A percentile compares a stretch with the other conserved stretches of the same genome.
These are phyloP conservation scores for Favolaschia claudopus DNA, from an alignment of 768 basidiomycete species.

Conservation along the genomic window DNA sequence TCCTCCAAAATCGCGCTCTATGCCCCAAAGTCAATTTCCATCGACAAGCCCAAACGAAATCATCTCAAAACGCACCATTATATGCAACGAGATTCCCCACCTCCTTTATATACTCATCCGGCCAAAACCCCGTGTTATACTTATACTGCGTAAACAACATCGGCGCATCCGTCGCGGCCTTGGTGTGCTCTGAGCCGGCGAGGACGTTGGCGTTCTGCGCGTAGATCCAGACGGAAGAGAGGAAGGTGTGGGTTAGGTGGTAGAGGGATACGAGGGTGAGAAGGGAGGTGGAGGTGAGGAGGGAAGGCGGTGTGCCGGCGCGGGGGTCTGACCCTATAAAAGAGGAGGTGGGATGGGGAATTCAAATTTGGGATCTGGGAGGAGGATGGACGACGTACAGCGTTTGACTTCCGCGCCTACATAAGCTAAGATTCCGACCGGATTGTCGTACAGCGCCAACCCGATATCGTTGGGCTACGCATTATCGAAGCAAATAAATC, in stretches of 20 bases:
- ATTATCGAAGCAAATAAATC: background rate
- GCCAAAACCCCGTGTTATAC: slow-evolving; percentile 8
- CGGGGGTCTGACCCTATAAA: slow-evolving; percentile 15
- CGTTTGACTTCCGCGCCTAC: slow-evolving; percentile 30
- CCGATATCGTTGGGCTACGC: slow-evolving; percentile 30
- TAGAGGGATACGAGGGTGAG: slow-evolving; percentile 32
- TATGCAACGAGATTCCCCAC: slow-evolving; percentile 2
- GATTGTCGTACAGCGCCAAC: slow-evolving; percentile 31
- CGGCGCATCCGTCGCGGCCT: slow-evolving; percentile 6
- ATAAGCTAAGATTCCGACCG: slow-evolving; percentile 32
- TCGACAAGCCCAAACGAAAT: background rate
- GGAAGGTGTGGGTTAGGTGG: slow-evolving; percentile 29
- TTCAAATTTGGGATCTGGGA: background rate
- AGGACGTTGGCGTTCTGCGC: slow-evolving; percentile 8
- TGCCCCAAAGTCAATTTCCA: background rate
- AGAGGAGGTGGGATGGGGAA: background rate
- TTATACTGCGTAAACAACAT: slow-evolving; percentile 1
- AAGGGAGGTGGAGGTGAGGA: slow-evolving; percentile 12
- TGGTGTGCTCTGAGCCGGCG: background rate
- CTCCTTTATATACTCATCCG: slow-evolving; percentile 1
- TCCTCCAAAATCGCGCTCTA: slow-evolving; percentile 8
- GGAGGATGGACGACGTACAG: slow-evolving; percentile 4
- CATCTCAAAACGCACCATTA: background rate
- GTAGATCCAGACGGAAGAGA: slow-evolving; percentile 22
- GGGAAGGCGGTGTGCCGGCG: background rate